Evolutionary conservation across 805 yeast genomes (phyloP), one percentile per base, ranked within the genome.

Genomic region (Blastobotrys peoriensis): DNA sequence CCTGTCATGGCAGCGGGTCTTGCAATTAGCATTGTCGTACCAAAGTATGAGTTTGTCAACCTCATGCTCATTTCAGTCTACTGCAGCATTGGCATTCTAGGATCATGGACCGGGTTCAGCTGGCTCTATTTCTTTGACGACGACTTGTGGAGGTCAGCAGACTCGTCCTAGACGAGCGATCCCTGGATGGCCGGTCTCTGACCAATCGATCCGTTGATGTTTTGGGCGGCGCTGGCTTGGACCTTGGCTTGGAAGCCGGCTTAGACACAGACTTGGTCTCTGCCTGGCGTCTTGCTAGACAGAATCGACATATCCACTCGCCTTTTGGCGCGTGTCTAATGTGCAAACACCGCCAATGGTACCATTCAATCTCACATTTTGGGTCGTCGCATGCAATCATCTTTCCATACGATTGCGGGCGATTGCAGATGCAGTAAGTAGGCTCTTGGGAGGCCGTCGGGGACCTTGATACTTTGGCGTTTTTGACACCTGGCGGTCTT

Each of bases 351-450:
- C 86, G 87, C 52, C 86, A 69, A 68, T 89, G 98, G 66, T 85
- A 89, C 98, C 98, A 89, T 64, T 89, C 96, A 45, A 83, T 72
- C 57, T 76, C 68, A 64, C 97, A 89, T 30, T 76, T 72, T 2
- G 71, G 71, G 54, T 86, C 78, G 60, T 89, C 97, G 63, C 98
- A 91, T 0, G 91, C 96, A 50, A 91, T 75, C 98, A 91, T 91
- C 42, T 76, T 77, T 1, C 97, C 97, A 44, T 57, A 64, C 4
- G 77, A 69, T 1, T n/a, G n/a, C n/a, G 64, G 66, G 3, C 65
- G 62, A 3, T 67, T 59, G 48, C 84, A 78, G 10, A 66, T 41
- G 50, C 83, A 78, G 52, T 74, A 78, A 3, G 43, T 33, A 4
- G 52, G 52, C 41, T 46, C 50, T n/a, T 27, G 30, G 4, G 5